phyloP scores from a whole-genome alignment of 2,329 filamentous ascomycete genomes.

The Penicillium janthinellum region DNA sequence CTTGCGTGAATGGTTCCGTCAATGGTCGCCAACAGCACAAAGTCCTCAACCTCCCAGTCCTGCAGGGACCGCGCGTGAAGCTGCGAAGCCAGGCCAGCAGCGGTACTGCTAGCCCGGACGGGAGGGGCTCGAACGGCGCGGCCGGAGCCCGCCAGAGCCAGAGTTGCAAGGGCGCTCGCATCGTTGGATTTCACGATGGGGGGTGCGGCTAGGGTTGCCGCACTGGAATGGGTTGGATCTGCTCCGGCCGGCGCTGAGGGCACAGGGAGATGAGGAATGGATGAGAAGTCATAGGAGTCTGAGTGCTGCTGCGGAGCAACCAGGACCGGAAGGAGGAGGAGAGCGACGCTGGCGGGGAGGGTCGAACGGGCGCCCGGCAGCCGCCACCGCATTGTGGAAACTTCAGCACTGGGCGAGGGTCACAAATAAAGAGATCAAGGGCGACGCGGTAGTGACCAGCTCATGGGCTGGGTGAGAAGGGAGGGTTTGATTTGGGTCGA shows the following conservation, averaged over 20 bases:
- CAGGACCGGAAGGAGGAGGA: conserved; percentile 62
- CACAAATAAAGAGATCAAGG: background rate
- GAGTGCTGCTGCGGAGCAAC: conserved; percentile 67
- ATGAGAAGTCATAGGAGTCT: conserved; percentile 32
- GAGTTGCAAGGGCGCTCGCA: conserved; percentile 96
- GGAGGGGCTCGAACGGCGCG: conserved; percentile 92
- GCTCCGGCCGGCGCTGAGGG: conserved; percentile 28
- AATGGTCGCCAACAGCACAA: conserved; percentile 99
- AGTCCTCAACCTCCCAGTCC: conserved; percentile 99
- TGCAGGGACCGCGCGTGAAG: conserved; percentile 93
- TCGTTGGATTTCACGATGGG: conserved; percentile 53
- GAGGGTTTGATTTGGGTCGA: conserved; percentile 1
- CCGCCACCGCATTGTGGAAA: conserved; percentile 63
- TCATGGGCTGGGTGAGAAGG: conserved; percentile 12
- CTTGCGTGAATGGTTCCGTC: conserved; percentile 93
- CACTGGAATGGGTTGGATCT: conserved; percentile 13
- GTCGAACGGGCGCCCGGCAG: conserved; percentile 60
- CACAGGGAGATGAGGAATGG: conserved; percentile 32
- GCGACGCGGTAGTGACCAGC: background rate
- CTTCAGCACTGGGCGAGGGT: conserved; percentile 36
- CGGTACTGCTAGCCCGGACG: conserved; percentile 66
- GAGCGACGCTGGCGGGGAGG: conserved; percentile 59
- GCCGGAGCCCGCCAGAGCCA: conserved; percentile 79
- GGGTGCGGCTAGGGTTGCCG: conserved; percentile 22
- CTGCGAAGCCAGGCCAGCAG: conserved; percentile 75